Percentiles rank a stretch among this genome's conserved stretches.
These are phyloP conservation scores for Nigrospora osmanthi DNA, from an alignment of 2,329 filamentous ascomycete genomes.

Conservation along the genomic window DNA sequence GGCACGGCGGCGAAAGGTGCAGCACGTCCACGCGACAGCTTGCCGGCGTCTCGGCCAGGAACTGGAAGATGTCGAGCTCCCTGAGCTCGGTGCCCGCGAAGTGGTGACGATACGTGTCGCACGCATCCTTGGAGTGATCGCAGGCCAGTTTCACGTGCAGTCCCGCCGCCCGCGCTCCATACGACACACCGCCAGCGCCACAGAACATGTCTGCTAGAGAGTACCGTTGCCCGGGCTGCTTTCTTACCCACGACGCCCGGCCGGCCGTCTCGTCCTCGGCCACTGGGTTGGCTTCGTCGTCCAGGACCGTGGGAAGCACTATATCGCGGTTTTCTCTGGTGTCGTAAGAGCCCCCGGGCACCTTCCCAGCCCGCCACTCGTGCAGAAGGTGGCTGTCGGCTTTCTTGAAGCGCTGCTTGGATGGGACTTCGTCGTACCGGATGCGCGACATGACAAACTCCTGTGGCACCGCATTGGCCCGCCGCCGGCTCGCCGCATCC, in stretches of 20 bases:
- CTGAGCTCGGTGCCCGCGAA: conserved; percentile 45
- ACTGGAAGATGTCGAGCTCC: conserved; percentile 37
- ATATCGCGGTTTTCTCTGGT: conserved; percentile 11
- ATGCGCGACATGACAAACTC: conserved; percentile 18
- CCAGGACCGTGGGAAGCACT: conserved; percentile 1
- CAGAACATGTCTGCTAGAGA: conserved; percentile 57
- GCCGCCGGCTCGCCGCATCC: conserved; percentile 11
- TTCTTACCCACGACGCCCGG: neutral
- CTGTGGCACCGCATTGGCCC: conserved; percentile 9
- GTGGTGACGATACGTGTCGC: conserved; percentile 49
- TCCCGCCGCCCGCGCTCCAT: conserved; percentile 42
- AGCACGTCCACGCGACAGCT: conserved; percentile 53
- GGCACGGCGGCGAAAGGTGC: conserved; percentile 72
- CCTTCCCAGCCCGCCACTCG: conserved; percentile 16
- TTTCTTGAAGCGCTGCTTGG: conserved; percentile 17
- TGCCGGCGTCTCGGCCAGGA: conserved; percentile 28
- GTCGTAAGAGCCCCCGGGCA: conserved; percentile 14
- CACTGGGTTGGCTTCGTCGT: conserved; percentile 1
- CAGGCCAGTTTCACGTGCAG: conserved; percentile 54
- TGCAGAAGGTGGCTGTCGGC: conserved; percentile 14
- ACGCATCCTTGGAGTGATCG: conserved; percentile 52
- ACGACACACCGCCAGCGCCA: conserved; percentile 52
- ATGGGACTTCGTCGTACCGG: conserved; percentile 13
- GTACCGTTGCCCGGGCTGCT: conserved; percentile 29
- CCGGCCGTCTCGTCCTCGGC: conserved; percentile 1